Evolutionary conservation across 306 rosid genomes (phyloP), one percentile per base, ranked within the genome.

Genomic region (Medicago lupulina): DNA sequence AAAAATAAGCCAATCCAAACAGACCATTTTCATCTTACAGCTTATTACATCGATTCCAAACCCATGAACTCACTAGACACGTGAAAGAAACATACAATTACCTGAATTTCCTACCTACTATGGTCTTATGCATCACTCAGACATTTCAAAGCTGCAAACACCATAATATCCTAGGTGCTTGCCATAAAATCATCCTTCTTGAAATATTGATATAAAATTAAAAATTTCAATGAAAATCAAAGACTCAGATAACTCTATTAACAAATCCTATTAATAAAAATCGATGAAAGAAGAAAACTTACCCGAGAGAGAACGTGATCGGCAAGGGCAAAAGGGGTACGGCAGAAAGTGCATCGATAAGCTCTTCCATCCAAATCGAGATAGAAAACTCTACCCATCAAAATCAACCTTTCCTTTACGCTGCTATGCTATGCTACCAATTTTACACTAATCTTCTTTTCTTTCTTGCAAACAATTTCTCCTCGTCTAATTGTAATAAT

Each of bases 301-400:
- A n/a, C n/a, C n/a, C 89, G 85, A 31, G 96, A 93, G 86, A 93
- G 79, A 70, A 93, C 79, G 47, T 89, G 74, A 3, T 88, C 85
- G 40, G 87, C 84, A 36, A 86, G 93, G 21, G 92, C 96, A 39
- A 91, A 88, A 70, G 86, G 87, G 84, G 76, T 79, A 2, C 84
- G 47, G 50, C 96, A 91, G 80, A 67, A 77, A 75, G 60, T 77
- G 87, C 98, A 93, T 44, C 93, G 54, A 67, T 76, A 93, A 36
- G 83, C 71, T 77, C 85, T 89, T 74, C 97, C 98, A 12, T 93
- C 91, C 83, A 91, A 87, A 79, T 93, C 94, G 51, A 91, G 82
- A 31, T 85, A 55, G 73, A 88, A 91, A 61, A 89, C 53, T 81
- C 97, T 89, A 47, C 98, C 98, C 98, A 65, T 64, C 47, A 34